Percentiles rank a stretch among this genome's conserved stretches.
Conservation (phyloP, 2,329 filamentous ascomycete species). For the Ascochyta pisi region DNA sequence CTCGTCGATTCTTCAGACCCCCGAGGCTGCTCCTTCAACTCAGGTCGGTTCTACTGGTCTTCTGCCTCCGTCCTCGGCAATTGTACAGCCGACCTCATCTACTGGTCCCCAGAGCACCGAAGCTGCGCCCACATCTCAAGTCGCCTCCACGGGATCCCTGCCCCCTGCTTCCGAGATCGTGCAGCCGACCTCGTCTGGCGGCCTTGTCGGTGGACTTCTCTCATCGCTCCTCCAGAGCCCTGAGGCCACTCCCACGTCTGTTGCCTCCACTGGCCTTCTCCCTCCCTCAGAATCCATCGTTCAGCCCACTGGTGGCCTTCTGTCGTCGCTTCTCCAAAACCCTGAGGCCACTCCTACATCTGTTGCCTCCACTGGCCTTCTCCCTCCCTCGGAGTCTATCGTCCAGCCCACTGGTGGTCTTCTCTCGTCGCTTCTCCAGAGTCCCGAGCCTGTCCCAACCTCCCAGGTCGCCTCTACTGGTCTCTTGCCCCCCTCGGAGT, state of each 20-base stretch:
- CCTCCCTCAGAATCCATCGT: slow-evolving; percentile 6
- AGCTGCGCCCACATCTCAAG: background rate
- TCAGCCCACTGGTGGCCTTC: background rate
- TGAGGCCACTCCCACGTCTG: background rate
- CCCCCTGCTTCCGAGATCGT: slow-evolving; percentile 5
- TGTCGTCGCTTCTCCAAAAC: background rate
- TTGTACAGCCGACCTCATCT: slow-evolving; percentile 1
- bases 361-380: slow-evolving; percentile 9
- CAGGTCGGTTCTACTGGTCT: slow-evolving; percentile 22
- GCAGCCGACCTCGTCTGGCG: slow-evolving; percentile 7
- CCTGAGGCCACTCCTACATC: slow-evolving; percentile 1
- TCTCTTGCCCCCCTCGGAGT: slow-evolving; percentile 17
- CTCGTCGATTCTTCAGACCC: background rate
- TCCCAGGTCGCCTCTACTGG: slow-evolving; percentile 16
- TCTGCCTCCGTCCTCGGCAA: slow-evolving; percentile 16
- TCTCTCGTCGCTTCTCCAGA: background rate
- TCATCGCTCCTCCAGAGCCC: background rate
- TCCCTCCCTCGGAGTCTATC: slow-evolving; percentile 6
- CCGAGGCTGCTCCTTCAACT: background rate
- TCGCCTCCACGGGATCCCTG: slow-evolving; percentile 11
- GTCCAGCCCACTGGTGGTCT: slow-evolving; percentile 4
- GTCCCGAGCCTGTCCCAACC: slow-evolving; percentile 1
- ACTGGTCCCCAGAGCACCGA: background rate
- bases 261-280: slow-evolving; percentile 11
- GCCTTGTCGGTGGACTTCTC: slow-evolving; percentile 7